phyloP scores from a whole-genome alignment of 257 asterid species.

The Catharanthus roseus region DNA sequence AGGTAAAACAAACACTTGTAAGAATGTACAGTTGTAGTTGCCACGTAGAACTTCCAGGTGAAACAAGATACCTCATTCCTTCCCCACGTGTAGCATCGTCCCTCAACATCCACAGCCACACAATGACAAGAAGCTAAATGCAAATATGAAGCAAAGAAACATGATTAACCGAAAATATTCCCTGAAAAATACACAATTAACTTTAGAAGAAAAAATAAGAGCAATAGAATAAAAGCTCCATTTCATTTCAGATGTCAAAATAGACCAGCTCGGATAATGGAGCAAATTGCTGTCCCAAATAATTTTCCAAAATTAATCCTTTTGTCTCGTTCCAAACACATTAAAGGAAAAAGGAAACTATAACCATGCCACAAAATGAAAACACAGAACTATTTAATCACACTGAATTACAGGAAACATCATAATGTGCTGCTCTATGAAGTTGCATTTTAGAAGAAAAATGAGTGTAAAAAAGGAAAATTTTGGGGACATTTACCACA shows the following conservation, averaged over 20 bases:
- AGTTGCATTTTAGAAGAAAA: neutral
- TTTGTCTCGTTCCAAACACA: neutral
- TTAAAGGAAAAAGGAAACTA: neutral
- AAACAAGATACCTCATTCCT: conserved; percentile 67
- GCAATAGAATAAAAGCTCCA: neutral
- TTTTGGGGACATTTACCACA: conserved; percentile 78
- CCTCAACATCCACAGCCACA: conserved; percentile 86
- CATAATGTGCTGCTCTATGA: neutral
- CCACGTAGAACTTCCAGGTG: conserved; percentile 1
- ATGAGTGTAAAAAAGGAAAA: neutral
- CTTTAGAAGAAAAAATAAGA: neutral
- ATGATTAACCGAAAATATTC: neutral
- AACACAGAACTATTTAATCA: neutral
- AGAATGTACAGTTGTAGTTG: conserved; percentile 5
- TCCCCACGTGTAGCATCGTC: conserved; percentile 98
- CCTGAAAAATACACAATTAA: too few species aligned
- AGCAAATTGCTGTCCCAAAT: neutral
- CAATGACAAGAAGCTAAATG: conserved; percentile 85
- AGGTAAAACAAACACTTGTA: neutral
- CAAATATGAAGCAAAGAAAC: conserved; percentile 5
- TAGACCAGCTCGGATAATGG: neutral
- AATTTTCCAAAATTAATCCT: neutral
- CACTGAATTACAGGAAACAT: neutral
- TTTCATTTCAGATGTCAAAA: neutral
- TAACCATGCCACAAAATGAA: neutral